Evolutionary conservation across 768 basidiomycete genomes (phyloP).

Genomic region (Lentinula raphanica): DNA sequence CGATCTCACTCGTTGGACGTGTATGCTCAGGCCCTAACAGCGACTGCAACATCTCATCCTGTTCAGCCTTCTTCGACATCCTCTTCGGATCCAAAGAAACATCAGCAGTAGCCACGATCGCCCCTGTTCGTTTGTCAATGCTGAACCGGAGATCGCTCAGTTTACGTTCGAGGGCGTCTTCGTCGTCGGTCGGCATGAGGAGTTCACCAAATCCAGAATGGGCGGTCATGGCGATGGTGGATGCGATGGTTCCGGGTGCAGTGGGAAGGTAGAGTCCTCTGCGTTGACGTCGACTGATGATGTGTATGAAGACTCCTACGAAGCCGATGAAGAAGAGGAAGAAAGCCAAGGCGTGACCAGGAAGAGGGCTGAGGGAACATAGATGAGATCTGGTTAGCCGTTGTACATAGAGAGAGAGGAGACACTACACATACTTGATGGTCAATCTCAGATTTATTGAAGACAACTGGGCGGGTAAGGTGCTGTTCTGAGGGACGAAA

Average conservation of each 20-base stretch:
- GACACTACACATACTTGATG: conserved; percentile 47
- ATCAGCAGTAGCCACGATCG: conserved; percentile 46
- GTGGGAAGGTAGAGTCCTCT: conserved; percentile 45
- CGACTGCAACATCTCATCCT: conserved; percentile 2
- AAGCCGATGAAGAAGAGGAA: conserved; percentile 45
- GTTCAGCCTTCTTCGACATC: not conserved
- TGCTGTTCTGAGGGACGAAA: conserved; percentile 39
- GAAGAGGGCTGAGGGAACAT: conserved; percentile 38
- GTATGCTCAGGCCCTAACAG: not conserved
- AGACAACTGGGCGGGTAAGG: conserved; percentile 34
- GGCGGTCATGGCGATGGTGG: conserved; percentile 49
- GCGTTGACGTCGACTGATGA: conserved; percentile 41
- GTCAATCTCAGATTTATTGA: conserved; percentile 44
- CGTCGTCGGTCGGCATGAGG: conserved; percentile 54
- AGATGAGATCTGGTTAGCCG: not conserved
- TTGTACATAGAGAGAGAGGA: not conserved
- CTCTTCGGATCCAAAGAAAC: not conserved
- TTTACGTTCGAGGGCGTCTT: conserved; percentile 38
- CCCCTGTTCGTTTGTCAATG: conserved; percentile 55
- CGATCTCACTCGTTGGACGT: not conserved
- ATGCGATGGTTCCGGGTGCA: conserved; percentile 57
- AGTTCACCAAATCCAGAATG: conserved; percentile 60
- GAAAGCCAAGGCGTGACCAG: conserved; percentile 44
- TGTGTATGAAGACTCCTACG: conserved; percentile 42
- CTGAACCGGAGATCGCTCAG: conserved; percentile 47